A percentile compares a stretch with the other conserved stretches of the same genome.
These are phyloP conservation scores for Termitomyces sp. DNA, from an alignment of 768 basidiomycete genomes.

Conservation along the genomic window DNA sequence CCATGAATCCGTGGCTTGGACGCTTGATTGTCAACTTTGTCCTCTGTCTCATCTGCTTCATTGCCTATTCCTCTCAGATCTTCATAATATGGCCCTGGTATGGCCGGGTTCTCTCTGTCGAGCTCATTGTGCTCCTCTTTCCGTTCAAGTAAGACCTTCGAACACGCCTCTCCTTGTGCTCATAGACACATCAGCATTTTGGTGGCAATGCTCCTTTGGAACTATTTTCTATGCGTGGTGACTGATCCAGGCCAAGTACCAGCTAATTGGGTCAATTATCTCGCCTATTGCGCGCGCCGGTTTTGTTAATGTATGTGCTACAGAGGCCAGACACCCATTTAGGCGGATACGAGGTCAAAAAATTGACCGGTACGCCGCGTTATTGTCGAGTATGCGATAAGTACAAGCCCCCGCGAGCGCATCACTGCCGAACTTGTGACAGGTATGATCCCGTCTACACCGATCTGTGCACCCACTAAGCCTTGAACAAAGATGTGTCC, in stretches of 20 bases:
- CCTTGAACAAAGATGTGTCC: conserved; percentile 52
- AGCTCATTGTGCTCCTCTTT: conserved; percentile 67
- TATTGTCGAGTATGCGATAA: conserved; percentile 82
- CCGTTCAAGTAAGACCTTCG: conserved; percentile 80
- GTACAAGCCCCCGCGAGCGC: conserved; percentile 85
- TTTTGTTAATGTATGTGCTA: not conserved
- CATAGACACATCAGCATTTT: conserved; percentile 46
- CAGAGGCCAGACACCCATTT: conserved; percentile 71
- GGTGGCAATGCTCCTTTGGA: conserved; percentile 77
- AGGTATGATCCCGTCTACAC: conserved; percentile 23
- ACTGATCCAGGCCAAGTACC: conserved; percentile 89
- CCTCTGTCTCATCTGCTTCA: conserved; percentile 74
- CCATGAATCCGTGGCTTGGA: conserved; percentile 43
- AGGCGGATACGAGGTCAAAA: conserved; percentile 89
- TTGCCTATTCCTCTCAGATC: conserved; percentile 84
- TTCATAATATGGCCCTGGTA: conserved; percentile 95
- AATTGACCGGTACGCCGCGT: conserved; percentile 72
- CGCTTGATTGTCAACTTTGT: conserved; percentile 64
- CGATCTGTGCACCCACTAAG: conserved; percentile 1
- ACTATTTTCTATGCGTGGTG: conserved; percentile 77
- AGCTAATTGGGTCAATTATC: conserved; percentile 56
- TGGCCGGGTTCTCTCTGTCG: conserved; percentile 63
- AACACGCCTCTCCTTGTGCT: conserved; percentile 1
- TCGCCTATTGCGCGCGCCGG: not conserved
- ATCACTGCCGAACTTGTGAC: conserved; percentile 89